A percentile compares a stretch with the other conserved stretches of the same genome.
Evolutionary conservation across 805 yeast genomes (phyloP).

Genomic region (Yarrowia divulgata): DNA sequence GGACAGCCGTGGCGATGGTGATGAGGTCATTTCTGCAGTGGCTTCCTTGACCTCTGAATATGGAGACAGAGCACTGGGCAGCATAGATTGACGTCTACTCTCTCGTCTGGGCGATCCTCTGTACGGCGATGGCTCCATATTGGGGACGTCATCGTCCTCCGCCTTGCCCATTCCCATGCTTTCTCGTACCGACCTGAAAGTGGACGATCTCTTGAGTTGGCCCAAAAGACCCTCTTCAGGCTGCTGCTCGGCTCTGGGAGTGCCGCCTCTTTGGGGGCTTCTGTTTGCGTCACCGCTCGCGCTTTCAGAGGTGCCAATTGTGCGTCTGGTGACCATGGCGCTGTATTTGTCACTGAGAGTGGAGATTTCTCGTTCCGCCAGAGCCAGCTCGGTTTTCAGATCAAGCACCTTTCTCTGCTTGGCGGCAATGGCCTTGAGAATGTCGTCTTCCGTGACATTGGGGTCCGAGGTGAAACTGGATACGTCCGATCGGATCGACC

Average conservation of each 20-base stretch:
- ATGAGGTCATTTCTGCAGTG: neutral
- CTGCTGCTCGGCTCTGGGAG: neutral
- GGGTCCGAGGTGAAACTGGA: slow-evolving; percentile 9
- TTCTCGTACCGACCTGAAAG: slow-evolving; percentile 26
- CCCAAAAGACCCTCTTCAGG: slow-evolving; percentile 4
- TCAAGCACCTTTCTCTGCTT: slow-evolving; percentile 34
- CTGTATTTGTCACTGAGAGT: slow-evolving; percentile 18
- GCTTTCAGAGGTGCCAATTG: slow-evolving; percentile 14
- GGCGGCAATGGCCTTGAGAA: slow-evolving; percentile 35
- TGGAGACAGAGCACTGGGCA: slow-evolving; percentile 13
- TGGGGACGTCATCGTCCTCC: neutral
- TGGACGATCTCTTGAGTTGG: slow-evolving; percentile 32
- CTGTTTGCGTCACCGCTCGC: neutral
- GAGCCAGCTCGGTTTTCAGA: slow-evolving; percentile 24
- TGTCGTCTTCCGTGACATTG: slow-evolving; percentile 16
- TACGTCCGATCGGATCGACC: slow-evolving; percentile 16
- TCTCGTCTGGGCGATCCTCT: slow-evolving; percentile 3
- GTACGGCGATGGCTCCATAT: neutral
- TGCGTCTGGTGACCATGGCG: slow-evolving; percentile 30
- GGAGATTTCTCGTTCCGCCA: slow-evolving; percentile 28
- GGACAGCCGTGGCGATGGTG: slow-evolving; percentile 20
- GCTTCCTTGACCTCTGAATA: slow-evolving; percentile 24
- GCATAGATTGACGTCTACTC: slow-evolving; percentile 27
- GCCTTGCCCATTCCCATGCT: slow-evolving; percentile 19
- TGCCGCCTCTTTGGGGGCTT: neutral